Evolutionary conservation across 768 basidiomycete genomes (phyloP).

Genomic region (Lactarius pseudohatsudake): DNA sequence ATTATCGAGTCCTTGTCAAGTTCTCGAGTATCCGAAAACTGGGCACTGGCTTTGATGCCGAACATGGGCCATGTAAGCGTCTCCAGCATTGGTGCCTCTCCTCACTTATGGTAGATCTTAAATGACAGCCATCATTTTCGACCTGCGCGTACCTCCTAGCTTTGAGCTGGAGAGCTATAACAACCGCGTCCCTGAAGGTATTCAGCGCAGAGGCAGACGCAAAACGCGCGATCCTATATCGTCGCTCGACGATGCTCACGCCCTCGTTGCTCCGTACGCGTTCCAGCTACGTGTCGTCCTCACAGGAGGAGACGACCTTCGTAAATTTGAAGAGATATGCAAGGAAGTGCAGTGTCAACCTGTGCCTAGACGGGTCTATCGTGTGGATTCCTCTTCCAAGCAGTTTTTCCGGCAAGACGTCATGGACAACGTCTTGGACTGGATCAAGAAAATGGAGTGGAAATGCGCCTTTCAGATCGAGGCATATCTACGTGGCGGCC

Average conservation of each 20-base stretch:
- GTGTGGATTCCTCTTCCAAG: constrained; percentile 49
- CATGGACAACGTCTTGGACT: constrained; percentile 46
- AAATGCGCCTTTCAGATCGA: constrained; percentile 74
- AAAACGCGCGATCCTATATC: constrained; percentile 59
- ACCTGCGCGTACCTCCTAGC: constrained; percentile 49
- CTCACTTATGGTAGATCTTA: background rate
- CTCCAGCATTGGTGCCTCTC: background rate
- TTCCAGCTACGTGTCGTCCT: constrained; percentile 69
- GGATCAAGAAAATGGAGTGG: constrained; percentile 55
- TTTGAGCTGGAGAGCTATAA: constrained; percentile 63
- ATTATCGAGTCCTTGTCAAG: constrained; percentile 18
- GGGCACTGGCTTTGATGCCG: constrained; percentile 12
- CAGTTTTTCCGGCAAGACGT: constrained; percentile 51
- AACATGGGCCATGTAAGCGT: constrained; percentile 8
- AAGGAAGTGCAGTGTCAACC: constrained; percentile 44
- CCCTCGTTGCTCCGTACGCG: constrained; percentile 62
- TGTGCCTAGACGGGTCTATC: constrained; percentile 31
- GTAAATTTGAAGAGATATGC: constrained; percentile 57
- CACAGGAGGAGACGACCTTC: constrained; percentile 47
- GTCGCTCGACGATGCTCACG: constrained; percentile 56
- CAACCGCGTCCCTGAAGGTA: constrained; percentile 44
- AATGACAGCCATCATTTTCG: constrained; percentile 24
- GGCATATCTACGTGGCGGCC: constrained; percentile 59
- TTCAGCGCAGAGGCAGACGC: constrained; percentile 36
- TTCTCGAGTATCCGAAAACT: constrained; percentile 26